A percentile compares a stretch with the other conserved stretches of the same genome.
Conservation (phyloP, 1,139 yeast species). For the Lodderomyces oxycetoniae region DNA sequence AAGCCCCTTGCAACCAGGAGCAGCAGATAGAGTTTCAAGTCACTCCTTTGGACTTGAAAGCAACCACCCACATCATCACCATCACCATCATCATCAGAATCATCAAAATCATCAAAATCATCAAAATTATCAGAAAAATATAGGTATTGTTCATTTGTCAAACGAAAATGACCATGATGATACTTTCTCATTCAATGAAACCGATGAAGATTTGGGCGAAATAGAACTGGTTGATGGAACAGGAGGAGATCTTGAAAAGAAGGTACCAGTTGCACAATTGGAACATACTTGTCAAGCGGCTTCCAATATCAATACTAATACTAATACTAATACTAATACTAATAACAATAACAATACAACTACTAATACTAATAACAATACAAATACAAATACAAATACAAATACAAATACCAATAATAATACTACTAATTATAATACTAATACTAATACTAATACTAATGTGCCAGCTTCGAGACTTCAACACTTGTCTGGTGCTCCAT, state of each 20-base stretch:
- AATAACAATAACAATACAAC: no score
- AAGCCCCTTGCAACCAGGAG: conserved; percentile 1
- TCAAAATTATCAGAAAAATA: conserved; percentile 6
- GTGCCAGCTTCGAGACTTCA: no score
- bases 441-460: no score
- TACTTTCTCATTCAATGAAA: conserved; percentile 29
- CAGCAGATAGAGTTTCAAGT: conserved; percentile 3
- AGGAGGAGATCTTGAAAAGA: conserved; percentile 24
- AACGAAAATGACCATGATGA: conserved; percentile 16
- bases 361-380: no score
- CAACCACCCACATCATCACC: not conserved
- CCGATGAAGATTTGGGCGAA: conserved; percentile 24
- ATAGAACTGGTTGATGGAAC: conserved; percentile 21
- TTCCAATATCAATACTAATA: no score
- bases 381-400: no score
- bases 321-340: no score
- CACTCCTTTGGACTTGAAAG: conserved; percentile 1
- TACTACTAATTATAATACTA: no score
- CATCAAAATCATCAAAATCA: no score
- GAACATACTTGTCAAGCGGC: conserved; percentile 1
- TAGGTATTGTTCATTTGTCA: conserved; percentile 10
- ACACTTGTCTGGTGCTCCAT: conserved; percentile 3
- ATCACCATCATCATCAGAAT: no score
- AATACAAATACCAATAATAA: no score
- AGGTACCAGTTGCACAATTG: not conserved